Base-by-base conservation (phyloP, 106 monocot genomes). In the Acorus calamus region DNA sequence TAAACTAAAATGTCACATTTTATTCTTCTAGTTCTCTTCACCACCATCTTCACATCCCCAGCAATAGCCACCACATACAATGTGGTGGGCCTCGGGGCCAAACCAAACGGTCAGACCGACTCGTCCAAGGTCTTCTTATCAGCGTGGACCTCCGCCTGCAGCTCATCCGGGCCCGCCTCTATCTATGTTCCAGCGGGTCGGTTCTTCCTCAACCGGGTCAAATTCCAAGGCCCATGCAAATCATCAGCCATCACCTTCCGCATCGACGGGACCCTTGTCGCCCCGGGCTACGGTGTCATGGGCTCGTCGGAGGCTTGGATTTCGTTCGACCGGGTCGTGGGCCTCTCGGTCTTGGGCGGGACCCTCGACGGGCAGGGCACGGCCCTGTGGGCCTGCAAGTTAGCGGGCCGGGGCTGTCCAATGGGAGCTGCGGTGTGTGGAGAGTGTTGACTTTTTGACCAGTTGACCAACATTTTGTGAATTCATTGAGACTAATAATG, bases 311-410 rank as follows among this genome's bases (percentile, higher is more conserved):
- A 49, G 4, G 14, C 64, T 3, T 89, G 82, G 89, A 80, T 89
- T 11, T 9, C 41, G 28, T 85, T 89, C 59, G 76, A 80, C 45
- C 57, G 59, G 3, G 82, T 89, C 6, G 74, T 82, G 3, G 75
- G 82, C 7, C 58, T 85, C 7, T 72, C 69, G 5, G 47, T 89
- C 42, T 44, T 46, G 50, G 89, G 89, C 9, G 89, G 89, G 4
- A 73, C 58, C 6, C 46, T 89, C 50, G 71, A 89, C 14, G 89
- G 89, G 10, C 70, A 47, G 47, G 89, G 89, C 2, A 46, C 66
- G 2, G n/a, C 77, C 4, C 56, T 89, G 11, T 89, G 89, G 89
- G 48, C 66, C 4, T 89, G 89, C 79, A 89, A 84, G 56, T 46
- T 43, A 1, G 8, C 28, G 8, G 62, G 62, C 50, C 53, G 12